Base-by-base conservation (phyloP, 352 stramenopile genomes). In the Globisporangium recalcitrans region DNA sequence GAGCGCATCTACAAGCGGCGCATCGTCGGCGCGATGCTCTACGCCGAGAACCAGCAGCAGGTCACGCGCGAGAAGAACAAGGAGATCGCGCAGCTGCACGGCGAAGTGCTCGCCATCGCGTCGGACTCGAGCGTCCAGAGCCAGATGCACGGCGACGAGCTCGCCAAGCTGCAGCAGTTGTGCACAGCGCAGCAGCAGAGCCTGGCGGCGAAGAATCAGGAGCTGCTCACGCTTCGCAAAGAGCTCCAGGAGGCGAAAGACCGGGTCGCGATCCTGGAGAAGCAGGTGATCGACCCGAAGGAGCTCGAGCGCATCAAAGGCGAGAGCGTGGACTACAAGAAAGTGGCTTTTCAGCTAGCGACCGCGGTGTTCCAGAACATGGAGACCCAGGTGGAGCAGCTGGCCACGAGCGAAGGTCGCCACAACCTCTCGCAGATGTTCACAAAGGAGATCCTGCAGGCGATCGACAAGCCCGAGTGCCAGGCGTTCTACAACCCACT, bases 21-120 rank as follows among this genome's bases (percentile, higher is more conserved):
- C 31, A 79, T 87, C 22, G 52, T 91, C 47, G 83, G 83, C n/a
- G 83, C 83, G 0, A 90, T 91, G 77, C 52, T 91, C 21, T 91
- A 87, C 32, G 83, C 83, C 1, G 68, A 88, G 32, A 63, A 74
- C 9, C 71, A 92, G 60, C 79, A 90, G 54, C 73, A 65, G 5
- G 64, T 71, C 24, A 85, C 72, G 7, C 67, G 58, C 6, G 73
- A 74, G 0, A 80, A 80, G 58, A 58, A 27, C 16, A 34, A 49
- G 22, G 79, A 91, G 61, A 81, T 90, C 32, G 63, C 74, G 0
- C 62, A 75, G 47, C 65, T 92, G 11, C 79, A 91, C 32, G 83
- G 81, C 29, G 78, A 90, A n/a, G 62, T 85, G 16, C 85, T 86
- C 27, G 78, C 77, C 16, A 55, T 72, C 4, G 58, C 72, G 34